Evolutionary conservation across 495 filamentous ascomycete genomes (phyloP), one percentile per base, ranked within the genome.

Genomic region (Penicillium herquei): DNA sequence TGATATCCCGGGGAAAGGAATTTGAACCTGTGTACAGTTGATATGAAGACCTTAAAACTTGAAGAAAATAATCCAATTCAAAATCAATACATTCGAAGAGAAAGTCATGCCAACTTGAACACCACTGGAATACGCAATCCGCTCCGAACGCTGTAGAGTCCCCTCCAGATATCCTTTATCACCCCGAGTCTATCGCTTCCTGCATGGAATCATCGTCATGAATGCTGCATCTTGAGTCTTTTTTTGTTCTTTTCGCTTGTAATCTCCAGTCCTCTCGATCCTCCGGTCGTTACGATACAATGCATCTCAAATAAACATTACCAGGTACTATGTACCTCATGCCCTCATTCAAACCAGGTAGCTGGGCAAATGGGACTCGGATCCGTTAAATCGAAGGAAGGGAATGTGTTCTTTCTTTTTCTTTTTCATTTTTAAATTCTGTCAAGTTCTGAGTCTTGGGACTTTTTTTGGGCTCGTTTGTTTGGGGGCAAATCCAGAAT

Each of bases 1-100:
- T 58, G 59, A 63, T 63, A 63, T 63, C 55, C 59, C 55, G 13
- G 32, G 39, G 9, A 37, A 43, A 51, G 41, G 45, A 21, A 13
- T 48, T 37, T 57, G 37, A 51, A 53, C 31, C 42, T 63, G 45
- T 59, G 56, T 26, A 54, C 21, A 26, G 21, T 39, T 58, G 51
- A 16, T 45, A 39, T 44, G 39, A 16, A 51, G 31, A 40, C 33
- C 18, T 40, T n/a, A 42, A 42, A 53, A 42, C n/a, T 7, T 48
- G 11, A 43, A 32, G 39, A 34, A 44, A 45, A 37, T 10, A 56
- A 37, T 33, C 41, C 31, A 47, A 51, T 42, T 49, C 21, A 49
- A 35, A 50, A 21, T 49, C 26, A 37, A 34, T 50, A 49, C 37
- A 57, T 48, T 39, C 17, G 21, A 34, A 53, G n/a, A 39, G n/a